Conservation (phyloP, 148 eudicot species). For the Spergularia marina region DNA sequence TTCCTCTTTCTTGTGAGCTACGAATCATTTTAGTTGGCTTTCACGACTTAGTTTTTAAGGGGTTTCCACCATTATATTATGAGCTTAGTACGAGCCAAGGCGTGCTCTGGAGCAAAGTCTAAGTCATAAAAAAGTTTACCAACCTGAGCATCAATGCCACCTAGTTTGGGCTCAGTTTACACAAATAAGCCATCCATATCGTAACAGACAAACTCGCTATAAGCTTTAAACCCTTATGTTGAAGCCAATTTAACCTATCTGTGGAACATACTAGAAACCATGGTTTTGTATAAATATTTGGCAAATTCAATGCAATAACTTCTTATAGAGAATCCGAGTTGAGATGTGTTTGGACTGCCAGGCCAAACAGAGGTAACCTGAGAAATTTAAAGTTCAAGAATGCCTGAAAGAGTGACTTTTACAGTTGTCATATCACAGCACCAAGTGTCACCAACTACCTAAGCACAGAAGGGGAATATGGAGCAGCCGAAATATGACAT, state of each 20-base stretch:
- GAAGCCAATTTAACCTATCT: background rate
- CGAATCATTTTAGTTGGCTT: background rate
- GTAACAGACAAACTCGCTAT: background rate
- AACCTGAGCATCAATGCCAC: background rate
- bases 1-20: background rate
- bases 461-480: background rate
- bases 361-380: background rate
- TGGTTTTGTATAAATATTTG: background rate
- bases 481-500: background rate
- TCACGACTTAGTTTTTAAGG: background rate
- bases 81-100: background rate
- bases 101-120: background rate
- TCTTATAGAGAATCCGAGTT: background rate
- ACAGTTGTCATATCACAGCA: background rate
- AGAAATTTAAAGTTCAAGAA: background rate
- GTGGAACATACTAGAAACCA: too few species aligned
- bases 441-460: background rate
- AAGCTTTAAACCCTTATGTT: background rate
- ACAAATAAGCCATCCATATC: background rate
- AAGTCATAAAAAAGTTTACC: background rate
- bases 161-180: background rate
- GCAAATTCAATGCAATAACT: background rate
- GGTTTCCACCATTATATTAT: background rate
- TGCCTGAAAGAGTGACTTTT: background rate
- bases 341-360: background rate